Evolutionary conservation across 169 alveolate genomes (phyloP), one percentile per base, ranked within the genome.

Genomic region (Plasmodium relictum): DNA sequence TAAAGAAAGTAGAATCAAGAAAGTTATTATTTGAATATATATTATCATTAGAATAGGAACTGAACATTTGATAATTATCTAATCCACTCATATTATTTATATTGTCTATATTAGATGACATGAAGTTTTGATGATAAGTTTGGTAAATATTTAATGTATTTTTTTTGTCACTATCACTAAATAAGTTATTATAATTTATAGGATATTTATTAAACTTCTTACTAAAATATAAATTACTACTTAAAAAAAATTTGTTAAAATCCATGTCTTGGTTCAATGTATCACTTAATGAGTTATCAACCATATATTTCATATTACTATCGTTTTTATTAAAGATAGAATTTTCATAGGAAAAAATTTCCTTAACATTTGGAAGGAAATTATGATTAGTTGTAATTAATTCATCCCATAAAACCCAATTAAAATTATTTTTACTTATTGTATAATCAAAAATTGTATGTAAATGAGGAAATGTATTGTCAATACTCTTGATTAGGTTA

Each of bases 351-450:
- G 91, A 66, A 61, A 71, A 86, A 26, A 44, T 44, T 54, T 86
- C 88, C 39, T 66, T 86, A 31, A 86, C 74, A 50, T 86, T 71
- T n/a, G 92, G 92, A 0, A 86, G 42, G 65, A 70, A 69, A 18
- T 71, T 86, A 71, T 71, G 76, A 71, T 71, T 86, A 37, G 92
- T 86, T 73, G 92, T 86, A 52, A 86, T 86, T 62, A 86, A 42
- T 50, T 86, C 92, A 20, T 86, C 92, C 92, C 92, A 86, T 45
- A 86, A 73, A 6, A 86, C 92, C 92, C 92, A 86, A 52, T 56
- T 86, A 39, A 86, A 86, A 73, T 86, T 86, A 50, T 86, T 71
- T 65, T 86, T 86, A 41, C 58, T 86, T 70, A 86, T 71, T 71
- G 42, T 86, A 62, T 71, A 86, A 52, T 86, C 92, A 71, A 86